Evolutionary conservation across 2,329 filamentous ascomycete species (phyloP).

Genomic region (Zymoseptoria passerinii): DNA sequence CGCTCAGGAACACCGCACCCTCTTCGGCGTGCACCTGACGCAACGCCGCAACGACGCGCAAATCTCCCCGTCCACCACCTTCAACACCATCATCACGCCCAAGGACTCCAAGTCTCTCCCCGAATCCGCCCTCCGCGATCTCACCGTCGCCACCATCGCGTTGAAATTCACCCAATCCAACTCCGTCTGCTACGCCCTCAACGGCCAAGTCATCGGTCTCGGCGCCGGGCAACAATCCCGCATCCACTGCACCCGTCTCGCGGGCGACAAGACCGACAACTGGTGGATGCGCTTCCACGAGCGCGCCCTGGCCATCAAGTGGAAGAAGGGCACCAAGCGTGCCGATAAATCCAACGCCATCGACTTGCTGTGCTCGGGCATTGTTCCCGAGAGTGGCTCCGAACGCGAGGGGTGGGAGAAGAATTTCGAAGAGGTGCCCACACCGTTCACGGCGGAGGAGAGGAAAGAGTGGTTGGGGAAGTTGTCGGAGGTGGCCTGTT

Average conservation of each 20-base stretch:
- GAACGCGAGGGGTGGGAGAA: slow-evolving; percentile 83
- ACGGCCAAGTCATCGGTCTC: slow-evolving; percentile 87
- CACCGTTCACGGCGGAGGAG: slow-evolving; percentile 75
- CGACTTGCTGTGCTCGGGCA: slow-evolving; percentile 83
- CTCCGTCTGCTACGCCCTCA: slow-evolving; percentile 93
- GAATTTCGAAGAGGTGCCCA: slow-evolving; percentile 82
- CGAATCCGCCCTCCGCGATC: slow-evolving; percentile 74
- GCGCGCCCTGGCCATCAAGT: slow-evolving; percentile 77
- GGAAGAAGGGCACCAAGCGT: slow-evolving; percentile 96
- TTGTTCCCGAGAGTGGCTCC: slow-evolving; percentile 72
- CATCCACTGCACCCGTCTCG: slow-evolving; percentile 96
- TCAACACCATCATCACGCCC: slow-evolving; percentile 76
- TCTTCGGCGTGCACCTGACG: slow-evolving; percentile 80
- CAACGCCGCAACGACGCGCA: slow-evolving; percentile 90
- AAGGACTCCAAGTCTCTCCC: slow-evolving; percentile 67
- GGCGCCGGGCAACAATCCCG: slow-evolving; percentile 95
- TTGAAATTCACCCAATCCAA: slow-evolving; percentile 99
- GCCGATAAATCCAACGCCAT: slow-evolving; percentile 98
- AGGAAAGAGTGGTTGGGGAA: slow-evolving; percentile 77
- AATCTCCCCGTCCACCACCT: slow-evolving; percentile 72
- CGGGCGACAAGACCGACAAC: slow-evolving; percentile 97
- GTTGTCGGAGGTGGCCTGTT: slow-evolving; percentile 73
- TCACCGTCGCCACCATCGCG: slow-evolving; percentile 92
- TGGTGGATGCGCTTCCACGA: slow-evolving; percentile 99
- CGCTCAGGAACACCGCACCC: slow-evolving; percentile 67